Base-by-base conservation (phyloP, 176 grass and related monocot genomes). In the Bromus sterilis region DNA sequence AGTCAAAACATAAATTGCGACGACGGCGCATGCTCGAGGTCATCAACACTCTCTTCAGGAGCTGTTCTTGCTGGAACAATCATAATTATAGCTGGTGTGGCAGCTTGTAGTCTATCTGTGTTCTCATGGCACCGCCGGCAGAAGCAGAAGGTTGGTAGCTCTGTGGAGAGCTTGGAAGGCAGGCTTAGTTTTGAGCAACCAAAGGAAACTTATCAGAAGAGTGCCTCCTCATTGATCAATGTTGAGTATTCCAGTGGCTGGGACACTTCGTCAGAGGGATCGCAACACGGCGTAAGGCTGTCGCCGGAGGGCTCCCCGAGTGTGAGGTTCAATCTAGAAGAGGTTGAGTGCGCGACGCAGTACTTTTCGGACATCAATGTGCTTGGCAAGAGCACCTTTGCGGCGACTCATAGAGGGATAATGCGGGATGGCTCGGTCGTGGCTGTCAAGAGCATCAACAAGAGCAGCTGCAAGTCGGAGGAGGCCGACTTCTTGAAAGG, bases 301-400 rank as follows among this genome's bases (percentile, higher is more conserved):
- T 87, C 89, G 0, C 53, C 75, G 1, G 89, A 91, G 76, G 86
- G 87, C n/a, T 94, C 86, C 1, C 84, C 82, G 18, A 89, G 92
- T 7, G 85, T 94, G 11, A 73, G 92, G 43, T 94, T 89, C 83
- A 94, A 94, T 21, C 73, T 94, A 0, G 92, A 94, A 64, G 92
- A 94, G 77, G 88, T 93, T 11, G 92, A 94, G 20, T 94, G 92
- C 28, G 92, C 92, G 11, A 94, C 92, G 0, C 92, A 94, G n/a
- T 87, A 94, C 83, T 94, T 91, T 71, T 87, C 86, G 0, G 89
- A 91, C 7, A 37, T 82, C 7, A 94, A 91, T 79, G 21, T 94
- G 58, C 83, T 94, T 2, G 86, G 84, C 6, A 91, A 89, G 86
- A 91, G 86, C 92, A 79, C 9, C 24, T 89, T 89, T 6, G 81